Evolutionary conservation across 129 eudicot genomes (phyloP), one percentile per base, ranked within the genome.

Genomic region (Flaveria sonorensis): DNA sequence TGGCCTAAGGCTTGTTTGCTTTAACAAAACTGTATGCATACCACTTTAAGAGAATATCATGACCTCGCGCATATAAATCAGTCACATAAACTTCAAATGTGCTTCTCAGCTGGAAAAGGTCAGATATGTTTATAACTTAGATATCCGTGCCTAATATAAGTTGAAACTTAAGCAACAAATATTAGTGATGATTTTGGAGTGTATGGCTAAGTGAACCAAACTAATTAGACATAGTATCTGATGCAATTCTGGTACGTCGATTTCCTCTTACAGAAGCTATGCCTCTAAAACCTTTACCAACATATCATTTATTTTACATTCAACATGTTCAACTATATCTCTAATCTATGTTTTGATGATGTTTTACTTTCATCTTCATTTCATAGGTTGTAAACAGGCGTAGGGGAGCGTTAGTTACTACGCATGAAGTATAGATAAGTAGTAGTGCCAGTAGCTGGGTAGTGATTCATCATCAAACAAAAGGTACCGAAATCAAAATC

Each of bases 31-130:
- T 59, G 65, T 59, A 23, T 9, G 6, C 67, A 60, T 13, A 11
- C 32, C 16, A 6, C 67, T 24, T 24, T 7, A 60, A 60, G 6
- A 20, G 12, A 20, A 26, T 10, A 21, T 3, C 32, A 10, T 21
- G 14, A 20, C 6, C 40, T 11, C 13, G 13, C 68, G 15, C 43
- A 5, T 61, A 26, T 4, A 57, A 50, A 32, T 48, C 48, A 71
- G 32, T 21, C 36, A 30, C 43, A 30, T 62, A 20, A 62, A 30
- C 43, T 62, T 21, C 68, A 62, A 13, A 30, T 64, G 70, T 64
- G 46, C 45, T 64, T 64, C 47, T 30, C 36, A 3, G 30, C 68
- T 62, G 15, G 18, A 71, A 72, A 72, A 52, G n/a, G 15, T 53
- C 51, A 53, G 18, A 60, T 23, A 60, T 20, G 3, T 60, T 24